phyloP scores from a whole-genome alignment of 1,139 yeast species.

The Scheffersomyces titani region DNA sequence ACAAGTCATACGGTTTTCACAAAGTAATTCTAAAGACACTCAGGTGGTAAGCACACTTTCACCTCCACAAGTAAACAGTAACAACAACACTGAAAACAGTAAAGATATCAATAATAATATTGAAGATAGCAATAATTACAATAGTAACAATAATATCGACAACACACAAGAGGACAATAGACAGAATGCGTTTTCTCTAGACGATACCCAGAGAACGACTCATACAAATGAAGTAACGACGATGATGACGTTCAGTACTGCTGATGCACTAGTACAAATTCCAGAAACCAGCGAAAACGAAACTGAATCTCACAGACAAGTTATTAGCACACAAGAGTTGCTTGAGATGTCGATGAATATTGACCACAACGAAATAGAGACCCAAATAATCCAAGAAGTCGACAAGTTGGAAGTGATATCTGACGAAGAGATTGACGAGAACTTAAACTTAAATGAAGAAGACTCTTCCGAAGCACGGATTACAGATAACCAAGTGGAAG shows the following conservation, averaged over 20 bases:
- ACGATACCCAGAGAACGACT: not conserved
- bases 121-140: not conserved
- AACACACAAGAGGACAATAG: not conserved
- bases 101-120: not conserved
- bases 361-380: slow-evolving; percentile 1
- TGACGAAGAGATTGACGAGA: slow-evolving; percentile 12
- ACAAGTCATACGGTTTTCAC: not conserved
- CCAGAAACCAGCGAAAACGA: not conserved
- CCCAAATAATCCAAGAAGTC: not conserved
- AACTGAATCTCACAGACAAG: slow-evolving; percentile 15
- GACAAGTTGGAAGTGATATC: slow-evolving; percentile 11
- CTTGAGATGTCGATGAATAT: slow-evolving; percentile 1
- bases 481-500: slow-evolving; percentile 11
- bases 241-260: not conserved
- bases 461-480: not conserved
- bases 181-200: not conserved
- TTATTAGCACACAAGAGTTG: slow-evolving; percentile 16
- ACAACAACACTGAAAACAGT: not conserved
- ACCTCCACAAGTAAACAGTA: not conserved
- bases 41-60: not conserved
- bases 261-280: not conserved
- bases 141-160: no score
- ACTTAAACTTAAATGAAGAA: not conserved
- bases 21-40: not conserved
- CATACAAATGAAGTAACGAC: not conserved